phyloP scores from a whole-genome alignment of 2,329 filamentous ascomycete genomes.

The Periconia digitata region DNA sequence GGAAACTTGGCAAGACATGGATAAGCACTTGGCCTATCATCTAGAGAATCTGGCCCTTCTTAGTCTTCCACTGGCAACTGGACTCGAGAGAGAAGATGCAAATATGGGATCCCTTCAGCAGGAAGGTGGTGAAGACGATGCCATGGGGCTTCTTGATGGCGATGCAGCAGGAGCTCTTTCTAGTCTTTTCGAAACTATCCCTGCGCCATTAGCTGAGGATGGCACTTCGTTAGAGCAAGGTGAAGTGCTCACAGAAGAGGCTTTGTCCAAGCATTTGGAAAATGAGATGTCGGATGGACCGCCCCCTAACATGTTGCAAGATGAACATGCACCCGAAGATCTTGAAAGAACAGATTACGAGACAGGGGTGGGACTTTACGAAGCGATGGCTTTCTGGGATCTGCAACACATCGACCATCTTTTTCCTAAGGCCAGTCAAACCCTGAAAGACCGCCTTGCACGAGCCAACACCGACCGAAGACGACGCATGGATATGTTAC shows the following conservation, averaged over 20 bases:
- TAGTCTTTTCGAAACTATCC: background rate
- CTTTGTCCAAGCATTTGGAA: background rate
- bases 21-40: background rate
- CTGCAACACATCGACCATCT: background rate
- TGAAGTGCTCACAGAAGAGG: background rate
- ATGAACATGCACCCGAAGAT: background rate
- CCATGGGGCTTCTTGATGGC: background rate
- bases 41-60: background rate
- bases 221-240: background rate
- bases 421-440: background rate
- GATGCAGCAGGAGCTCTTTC: background rate
- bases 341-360: background rate
- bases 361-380: background rate
- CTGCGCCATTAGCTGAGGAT: background rate
- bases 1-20: background rate
- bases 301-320: background rate
- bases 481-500: background rate
- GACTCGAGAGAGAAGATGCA: background rate
- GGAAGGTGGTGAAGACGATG: background rate
- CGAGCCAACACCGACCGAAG: background rate
- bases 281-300: constrained; percentile 1
- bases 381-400: background rate
- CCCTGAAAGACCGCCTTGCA: background rate
- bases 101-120: background rate
- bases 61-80: background rate